Base-by-base conservation (phyloP, 75 land plant species). In the Isoetes taiwanensis region DNA sequence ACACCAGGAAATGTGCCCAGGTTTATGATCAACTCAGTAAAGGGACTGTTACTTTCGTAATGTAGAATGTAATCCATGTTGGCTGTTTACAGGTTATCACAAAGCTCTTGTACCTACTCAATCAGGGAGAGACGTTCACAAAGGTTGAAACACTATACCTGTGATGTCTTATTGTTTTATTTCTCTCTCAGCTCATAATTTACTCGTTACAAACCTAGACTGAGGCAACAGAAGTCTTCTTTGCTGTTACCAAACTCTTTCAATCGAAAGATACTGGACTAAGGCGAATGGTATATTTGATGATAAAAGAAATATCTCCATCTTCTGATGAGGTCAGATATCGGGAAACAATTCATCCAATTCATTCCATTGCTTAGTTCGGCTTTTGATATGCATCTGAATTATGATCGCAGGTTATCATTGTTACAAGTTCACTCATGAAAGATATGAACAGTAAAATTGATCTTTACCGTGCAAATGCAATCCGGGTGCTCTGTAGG, bases 381-480 rank as follows among this genome's bases (percentile, higher is more conserved):
- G 0, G 63, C 35, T 54, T 19, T 34, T 3, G 50, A 38, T 32
- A 62, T 34, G 62, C 8, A 2, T 52, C 17, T 14, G 54, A 31
- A 52, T 46, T 37, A 32, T 4, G 24, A 23, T 32, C 10, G 29
- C 71, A 90, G 97, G 97, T 91, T 55, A 91, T 91, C 52, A 91
- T 91, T 58, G 97, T 91, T 27, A 91, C 97, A 24, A 91, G 97
- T 68, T 91, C 97, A 4, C 67, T 91, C 40, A 91, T 91, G 97
- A 91, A 90, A 68, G 97, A 91, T 60, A 91, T 91, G 97, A 91
- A 80, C 59, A 86, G 93, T 70, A 87, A 88, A 70, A 91, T 80
- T 29, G 97, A 91, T 60, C 75, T 91, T 78, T 91, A 91, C 52
- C 68, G 94, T 26, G 97, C 97, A 37, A 91, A 91, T 69, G 94